These are phyloP conservation scores for Papiliotrema fonsecae DNA, from an alignment of 1,284 basidiomycete genomes.

Conservation along the genomic window DNA sequence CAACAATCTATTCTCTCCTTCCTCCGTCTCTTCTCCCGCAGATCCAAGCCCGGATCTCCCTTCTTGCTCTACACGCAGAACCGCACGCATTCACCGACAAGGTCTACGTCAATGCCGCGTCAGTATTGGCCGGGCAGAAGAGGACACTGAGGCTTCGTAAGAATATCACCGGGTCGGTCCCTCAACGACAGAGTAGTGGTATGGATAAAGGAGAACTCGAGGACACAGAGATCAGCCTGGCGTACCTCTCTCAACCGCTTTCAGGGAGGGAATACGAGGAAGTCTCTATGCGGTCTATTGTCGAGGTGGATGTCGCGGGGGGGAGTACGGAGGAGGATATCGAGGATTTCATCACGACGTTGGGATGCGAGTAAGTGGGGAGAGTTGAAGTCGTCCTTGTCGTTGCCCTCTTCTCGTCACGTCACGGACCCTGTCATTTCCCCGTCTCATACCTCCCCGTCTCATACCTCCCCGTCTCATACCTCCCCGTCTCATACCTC, in stretches of 20 bases:
- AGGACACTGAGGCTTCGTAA: constrained; percentile 23
- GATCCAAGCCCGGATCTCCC: not conserved
- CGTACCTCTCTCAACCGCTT: constrained; percentile 31
- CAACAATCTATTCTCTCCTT: constrained; percentile 5
- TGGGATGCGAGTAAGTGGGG: constrained; percentile 37
- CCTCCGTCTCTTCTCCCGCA: not conserved
- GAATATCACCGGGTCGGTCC: not conserved
- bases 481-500: not conserved
- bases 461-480: not conserved
- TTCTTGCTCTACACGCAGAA: constrained; percentile 5
- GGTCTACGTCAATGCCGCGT: constrained; percentile 26
- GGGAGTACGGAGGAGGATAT: constrained; percentile 19
- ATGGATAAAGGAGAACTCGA: constrained; percentile 3
- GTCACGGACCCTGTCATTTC: not conserved
- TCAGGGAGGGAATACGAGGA: constrained; percentile 33
- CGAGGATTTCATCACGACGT: constrained; percentile 28
- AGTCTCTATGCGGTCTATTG: constrained; percentile 29
- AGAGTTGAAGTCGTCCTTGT: not conserved
- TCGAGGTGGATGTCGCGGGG: constrained; percentile 30
- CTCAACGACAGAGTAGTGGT: not conserved
- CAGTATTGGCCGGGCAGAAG: constrained; percentile 28
- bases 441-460: not conserved
- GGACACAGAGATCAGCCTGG: constrained; percentile 12
- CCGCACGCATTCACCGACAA: constrained; percentile 17
- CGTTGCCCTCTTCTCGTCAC: not conserved